Base-by-base conservation (phyloP, 1,139 yeast genomes). In the Saccharomyces uvarum region DNA sequence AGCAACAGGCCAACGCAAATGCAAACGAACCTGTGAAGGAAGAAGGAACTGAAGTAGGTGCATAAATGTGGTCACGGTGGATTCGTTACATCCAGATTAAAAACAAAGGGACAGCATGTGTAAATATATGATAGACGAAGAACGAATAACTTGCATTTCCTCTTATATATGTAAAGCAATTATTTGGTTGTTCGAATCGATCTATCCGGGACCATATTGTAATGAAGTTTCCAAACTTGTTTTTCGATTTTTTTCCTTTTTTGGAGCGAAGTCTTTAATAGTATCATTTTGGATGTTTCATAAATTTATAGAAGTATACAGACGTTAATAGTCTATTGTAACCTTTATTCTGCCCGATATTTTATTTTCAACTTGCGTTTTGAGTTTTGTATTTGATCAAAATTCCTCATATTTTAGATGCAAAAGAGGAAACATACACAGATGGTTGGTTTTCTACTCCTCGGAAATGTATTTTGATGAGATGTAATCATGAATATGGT, bases 11-110 rank as follows among this genome's bases (percentile, higher is more conserved):
- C 8, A 50, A 28, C 9, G 52, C 27, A 26, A 48, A 47, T n/a
- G 56, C 47, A 21, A 42, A 47, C 29, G 61, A 61, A 31, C 52
- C 53, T 28, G 58, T 50, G 21, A 52, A 53, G 19, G 46, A 41
- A 21, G 46, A 41, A 41, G 24, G 33, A 2, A 14, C 33, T 31
- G 33, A 31, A 31, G 48, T n/a, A 24, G 21, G 16, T 46, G 48
- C 48, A 46, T 26, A 46, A 46, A 46, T 44, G 51, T 28, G n/a
- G 46, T 46, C 33, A n/a, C n/a, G 2, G 42, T 31, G 33, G 33
- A 31, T 31, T 31, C 6, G 33, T 28, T 28, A 28, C 6, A 28
- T 28, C 2, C 31, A 28, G 14, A 2, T 21, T 28, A 28, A 28
- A 28, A 28, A 28, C 33, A 31, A 31, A 31, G 33, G 33, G 33